Evolutionary conservation across 345 rosid genomes (phyloP), one percentile per base, ranked within the genome.

Genomic region (Salix exigua): DNA sequence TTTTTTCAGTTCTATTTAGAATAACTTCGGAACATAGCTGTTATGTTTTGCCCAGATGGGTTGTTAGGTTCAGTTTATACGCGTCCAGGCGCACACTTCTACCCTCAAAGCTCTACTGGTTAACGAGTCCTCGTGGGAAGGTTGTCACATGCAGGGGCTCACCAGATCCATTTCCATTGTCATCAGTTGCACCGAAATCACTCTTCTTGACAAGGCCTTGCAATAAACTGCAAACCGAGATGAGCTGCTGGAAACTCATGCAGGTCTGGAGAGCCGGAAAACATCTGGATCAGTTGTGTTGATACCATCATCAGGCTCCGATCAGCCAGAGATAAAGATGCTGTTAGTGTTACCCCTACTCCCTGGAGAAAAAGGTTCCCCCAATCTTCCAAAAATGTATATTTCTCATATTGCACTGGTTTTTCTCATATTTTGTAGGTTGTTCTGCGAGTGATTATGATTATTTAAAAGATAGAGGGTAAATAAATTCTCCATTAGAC

Each of bases 131-230:
- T 69, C 2, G 76, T 38, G 19, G 0, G 73, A 6, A 76, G 33
- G 44, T 28, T 30, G 4, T 69, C 6, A 8, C 62, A 13, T 85
- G 21, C 78, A 96, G 33, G 97, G 96, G 99, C 65, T 96, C 98
- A 11, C 68, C 93, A 97, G 96, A 96, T 76, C 95, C 98, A 8
- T 71, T 92, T 80, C 91, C 95, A 38, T 66, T 93, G 71, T 83
- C 97, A 30, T 94, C 91, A n/a, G 89, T 93, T 8, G 89, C 85
- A 7, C 76, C 93, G 5, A 96, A 92, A 74, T 86, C 91, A 1
- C 85, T 96, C 80, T 96, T 87, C 89, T 83, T 96, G 84, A 92
- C 96, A 1, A 89, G 97, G 86, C 98, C 98, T 4, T 93, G 93
- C 92, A 82, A 11, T 93, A 92, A 87, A 91, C 87, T 14, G 75